Conservation (phyloP, 257 asterid species). For the Leptodermis oblonga region DNA sequence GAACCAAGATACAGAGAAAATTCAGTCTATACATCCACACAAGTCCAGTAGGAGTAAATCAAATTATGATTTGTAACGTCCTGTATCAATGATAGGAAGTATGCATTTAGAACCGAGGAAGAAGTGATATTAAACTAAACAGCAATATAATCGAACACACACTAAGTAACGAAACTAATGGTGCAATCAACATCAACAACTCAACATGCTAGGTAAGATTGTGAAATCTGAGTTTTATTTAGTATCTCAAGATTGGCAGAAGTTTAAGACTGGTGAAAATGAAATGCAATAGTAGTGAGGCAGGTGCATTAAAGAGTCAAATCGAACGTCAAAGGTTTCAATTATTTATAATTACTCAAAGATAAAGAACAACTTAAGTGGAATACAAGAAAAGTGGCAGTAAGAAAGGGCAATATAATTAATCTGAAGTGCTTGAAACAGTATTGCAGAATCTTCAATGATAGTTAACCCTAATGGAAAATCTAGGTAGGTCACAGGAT, state of each 20-base stretch:
- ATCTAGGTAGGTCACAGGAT: constrained; percentile 13
- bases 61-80: not conserved
- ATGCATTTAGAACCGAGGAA: not conserved
- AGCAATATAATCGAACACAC: not conserved
- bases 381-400: constrained; percentile 9
- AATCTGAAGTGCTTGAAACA: not conserved
- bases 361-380: too few species aligned
- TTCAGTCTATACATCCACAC: not conserved
- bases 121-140: not conserved
- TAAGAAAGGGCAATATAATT: not conserved
- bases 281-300: not conserved
- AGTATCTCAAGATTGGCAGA: not conserved
- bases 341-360: not conserved
- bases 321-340: not conserved
- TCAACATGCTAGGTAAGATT: not conserved
- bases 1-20: not conserved
- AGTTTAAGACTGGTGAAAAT: not conserved
- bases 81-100: too few species aligned
- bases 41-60: not conserved
- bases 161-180: not conserved
- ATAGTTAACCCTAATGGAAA: constrained; percentile 6
- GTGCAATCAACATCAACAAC: not conserved
- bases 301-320: not conserved
- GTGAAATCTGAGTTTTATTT: not conserved
- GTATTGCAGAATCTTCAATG: not conserved